Percentiles rank a stretch among this genome's conserved stretches.
phyloP scores from a whole-genome alignment of 805 yeast genomes.

The Nakazawaea laoshanensis region DNA sequence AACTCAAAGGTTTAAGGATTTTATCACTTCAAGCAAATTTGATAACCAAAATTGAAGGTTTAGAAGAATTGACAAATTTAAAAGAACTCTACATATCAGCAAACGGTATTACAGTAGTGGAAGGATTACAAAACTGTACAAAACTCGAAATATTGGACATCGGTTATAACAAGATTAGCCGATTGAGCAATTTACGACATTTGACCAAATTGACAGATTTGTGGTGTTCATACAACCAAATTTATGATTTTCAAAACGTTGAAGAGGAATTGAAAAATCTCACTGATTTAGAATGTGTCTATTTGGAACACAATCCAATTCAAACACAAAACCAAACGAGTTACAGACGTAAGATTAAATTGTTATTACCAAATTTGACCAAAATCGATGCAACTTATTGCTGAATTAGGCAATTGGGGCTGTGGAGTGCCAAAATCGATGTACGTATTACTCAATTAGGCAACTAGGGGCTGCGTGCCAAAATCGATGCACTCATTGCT shows the following conservation, averaged over 20 bases:
- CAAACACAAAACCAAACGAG: slow-evolving; percentile 68
- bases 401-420: no score
- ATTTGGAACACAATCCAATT: slow-evolving; percentile 89
- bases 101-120: slow-evolving; percentile 68
- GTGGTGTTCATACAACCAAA: slow-evolving; percentile 82
- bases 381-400: slow-evolving; percentile 88
- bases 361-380: slow-evolving; percentile 58
- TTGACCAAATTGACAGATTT: slow-evolving; percentile 73
- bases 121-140: slow-evolving; percentile 63
- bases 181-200: slow-evolving; percentile 57
- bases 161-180: slow-evolving; percentile 61
- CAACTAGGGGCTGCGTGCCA: no score
- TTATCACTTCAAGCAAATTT: slow-evolving; percentile 86
- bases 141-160: slow-evolving; percentile 73
- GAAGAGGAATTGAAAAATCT: slow-evolving; percentile 55
- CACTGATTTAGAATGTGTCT: slow-evolving; percentile 73
- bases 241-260: slow-evolving; percentile 63
- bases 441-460: no score
- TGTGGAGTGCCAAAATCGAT: no score
- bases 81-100: slow-evolving; percentile 87
- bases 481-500: no score
- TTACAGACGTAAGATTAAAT: slow-evolving; percentile 73
- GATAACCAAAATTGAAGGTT: slow-evolving; percentile 70
- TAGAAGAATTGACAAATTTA: slow-evolving; percentile 60
- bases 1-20: slow-evolving; percentile 55